Evolutionary conservation across 192 early-diverging fungal species (phyloP), one percentile per base, ranked within the genome.

Genomic region (Fimicolochytrium jonesii): DNA sequence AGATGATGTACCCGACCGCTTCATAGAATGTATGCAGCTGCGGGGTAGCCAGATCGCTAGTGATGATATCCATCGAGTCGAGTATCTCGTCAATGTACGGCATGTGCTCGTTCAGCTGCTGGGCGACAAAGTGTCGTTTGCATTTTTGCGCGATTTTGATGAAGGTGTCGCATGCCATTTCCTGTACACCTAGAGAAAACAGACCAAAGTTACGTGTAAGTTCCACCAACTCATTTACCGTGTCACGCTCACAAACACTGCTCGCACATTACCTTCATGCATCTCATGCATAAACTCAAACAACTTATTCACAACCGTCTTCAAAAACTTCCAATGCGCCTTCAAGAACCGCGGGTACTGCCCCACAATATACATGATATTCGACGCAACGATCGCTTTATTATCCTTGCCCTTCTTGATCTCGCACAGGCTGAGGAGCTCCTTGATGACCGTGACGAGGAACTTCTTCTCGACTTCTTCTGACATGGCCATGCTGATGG

Each of bases 341-440:
- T 98, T 99, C 63, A 99, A 82, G 83, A 99, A 99, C n/a, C 97
- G 89, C 48, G 97, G 97, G 70, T 99, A 99, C 78, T 99, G 97
- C 17, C 97, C 97, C n/a, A 99, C 97, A 64, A 96, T 92, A 68
- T 99, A 99, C 97, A 99, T 99, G 61, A 99, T 99, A 74, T 99
- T 98, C 31, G 94, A 93, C 0, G 97, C 97, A 18, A 97, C 94
- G 28, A 99, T 92, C 4, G 97, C 97, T 81, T 99, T 99, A 81
- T 99, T 99, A 66, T 98, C 97, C 80, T 99, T 99, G 57, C 97
- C 97, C 30, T 93, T 84, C 75, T 95, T 97, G 81, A 92, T 88
- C 71, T 99, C 97, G 69, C 87, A 89, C n/a, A 99, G 78, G 44
- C 87, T 85, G 34, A 99, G 80, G 32, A 99, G 72, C 47, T 98